Evolutionary conservation across 1,284 basidiomycete species (phyloP), one percentile per base, ranked within the genome.

Genomic region (Boletus mariae): DNA sequence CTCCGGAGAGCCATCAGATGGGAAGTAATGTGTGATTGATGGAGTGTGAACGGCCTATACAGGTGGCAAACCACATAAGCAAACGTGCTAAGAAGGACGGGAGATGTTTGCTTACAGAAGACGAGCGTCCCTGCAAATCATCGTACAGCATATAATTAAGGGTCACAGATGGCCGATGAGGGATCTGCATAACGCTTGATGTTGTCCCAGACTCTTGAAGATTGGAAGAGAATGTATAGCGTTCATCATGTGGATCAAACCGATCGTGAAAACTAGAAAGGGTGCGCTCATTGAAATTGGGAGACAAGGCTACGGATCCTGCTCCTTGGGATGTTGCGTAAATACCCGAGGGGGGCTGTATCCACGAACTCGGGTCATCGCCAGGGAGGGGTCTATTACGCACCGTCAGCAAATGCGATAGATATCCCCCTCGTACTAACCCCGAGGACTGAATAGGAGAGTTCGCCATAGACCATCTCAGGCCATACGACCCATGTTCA

Each of bases 381-480:
- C 34, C 45, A 8, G 31, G 31, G 12, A 52, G 55, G 5, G 23
- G 11, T 13, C 60, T 66, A 20, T 23, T 25, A 6, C 15, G 5
- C 1, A 3, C 3, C 1, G 25, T 61, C 25, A 65, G 45, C 15
- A 2, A 25, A 15, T 5, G 17, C 2, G 2, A 42, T 13, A 8
- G 7, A 35, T 34, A 9, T 17, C 3, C 4, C 12, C 25, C 17
- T n/a, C 10, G 13, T 41, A 51, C 59, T 55, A 4, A 65, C 60
- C 4, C 1, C 7, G 4, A 2, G 1, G 25, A 2, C n/a, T 49
- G 51, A 2, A 17, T 23, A 0, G 63, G 61, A 37, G 60, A 65
- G n/a, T 15, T 6, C 1, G 5, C 12, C 2, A 59, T 2, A 13
- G 1, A 10, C 1, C 15, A 9, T 20, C 17, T 0, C 10, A 5